phyloP scores from a whole-genome alignment of 805 yeast species.

The Candida railenensis region DNA sequence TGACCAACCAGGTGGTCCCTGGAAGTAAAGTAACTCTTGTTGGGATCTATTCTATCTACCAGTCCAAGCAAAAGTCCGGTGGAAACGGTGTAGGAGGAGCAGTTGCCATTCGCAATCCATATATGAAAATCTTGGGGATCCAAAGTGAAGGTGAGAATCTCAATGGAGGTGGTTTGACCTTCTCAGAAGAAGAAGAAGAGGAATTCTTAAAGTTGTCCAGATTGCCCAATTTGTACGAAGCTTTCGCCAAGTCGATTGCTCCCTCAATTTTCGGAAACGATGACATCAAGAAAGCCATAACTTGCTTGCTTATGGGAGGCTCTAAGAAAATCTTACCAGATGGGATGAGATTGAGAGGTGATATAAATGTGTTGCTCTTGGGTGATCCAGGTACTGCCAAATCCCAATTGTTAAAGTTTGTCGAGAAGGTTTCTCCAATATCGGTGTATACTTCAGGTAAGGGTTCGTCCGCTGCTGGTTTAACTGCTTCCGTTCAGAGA shows the following conservation, averaged over 20 bases:
- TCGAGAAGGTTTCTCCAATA: conserved; percentile 91
- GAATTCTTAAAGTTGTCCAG: conserved; percentile 80
- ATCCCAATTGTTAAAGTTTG: conserved; percentile 92
- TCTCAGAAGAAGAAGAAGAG: conserved; percentile 92
- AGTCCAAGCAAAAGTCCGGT: conserved; percentile 56
- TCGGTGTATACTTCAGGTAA: conserved; percentile 97
- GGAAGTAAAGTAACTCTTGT: conserved; percentile 91
- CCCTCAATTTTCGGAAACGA: conserved; percentile 94
- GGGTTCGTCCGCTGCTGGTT: conserved; percentile 99
- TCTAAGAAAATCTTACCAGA: conserved; percentile 90
- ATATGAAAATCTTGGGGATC: conserved; percentile 81
- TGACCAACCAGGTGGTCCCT: conserved; percentile 89
- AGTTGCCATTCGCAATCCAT: conserved; percentile 95
- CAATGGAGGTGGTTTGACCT: conserved; percentile 57
- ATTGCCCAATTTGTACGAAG: conserved; percentile 79
- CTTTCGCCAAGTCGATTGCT: conserved; percentile 86
- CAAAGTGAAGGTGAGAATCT: conserved; percentile 78
- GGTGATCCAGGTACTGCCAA: conserved; percentile 99
- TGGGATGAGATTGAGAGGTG: conserved; percentile 96
- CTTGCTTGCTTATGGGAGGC: conserved; percentile 92
- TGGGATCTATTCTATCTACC: conserved; percentile 91
- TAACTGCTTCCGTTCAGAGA: conserved; percentile 96
- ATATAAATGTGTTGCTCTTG: conserved; percentile 83
- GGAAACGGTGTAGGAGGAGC: conserved; percentile 38
- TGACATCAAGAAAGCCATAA: conserved; percentile 91